Base-by-base conservation (phyloP, 1,284 basidiomycete genomes). In the Anthracocystis walkeri region DNA sequence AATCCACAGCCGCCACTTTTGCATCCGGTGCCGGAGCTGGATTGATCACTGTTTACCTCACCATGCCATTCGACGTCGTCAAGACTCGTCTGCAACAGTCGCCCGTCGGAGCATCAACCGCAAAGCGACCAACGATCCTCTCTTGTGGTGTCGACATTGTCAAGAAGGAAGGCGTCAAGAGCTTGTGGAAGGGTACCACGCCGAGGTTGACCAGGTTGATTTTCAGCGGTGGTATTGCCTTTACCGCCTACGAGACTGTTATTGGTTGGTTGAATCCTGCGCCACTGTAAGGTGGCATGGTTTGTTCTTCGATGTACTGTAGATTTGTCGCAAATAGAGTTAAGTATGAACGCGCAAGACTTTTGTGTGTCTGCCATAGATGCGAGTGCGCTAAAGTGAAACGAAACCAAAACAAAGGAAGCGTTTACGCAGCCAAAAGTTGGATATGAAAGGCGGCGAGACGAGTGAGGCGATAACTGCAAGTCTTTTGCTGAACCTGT, bases 101-200 rank as follows among this genome's bases (percentile, higher is more conserved):
- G 14, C 61, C 61, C 10, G 14, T 92, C 1, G 88, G 97, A 18
- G 89, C 90, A 71, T 95, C 94, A 0, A 88, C 89, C 16, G 87
- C 89, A 41, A 90, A 93, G 73, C 97, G 97, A 23, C 61, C 61
- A 2, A 35, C 27, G 5, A 44, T 63, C 11, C 20, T 52, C 85
- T 89, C 90, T 40, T 96, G 97, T 82, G 91, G 93, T 1, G 92
- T 97, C 86, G 94, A 97, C 82, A 97, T 95, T 82, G 93, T 91
- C 23, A 49, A 41, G 27, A 57, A 95, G 85, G 93, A 96, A 83
- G 94, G 94, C 7, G 75, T 95, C n/a, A 82, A 90, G 40, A 89
- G 92, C 52, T 95, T 98, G 86, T 98, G 95, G 95, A 93, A 92
- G 31, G 95, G 95, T 1, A 94, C 95, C 4, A 95, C 94, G 2